phyloP scores from a whole-genome alignment of 768 basidiomycete genomes.

The Scleroderma bovista region DNA sequence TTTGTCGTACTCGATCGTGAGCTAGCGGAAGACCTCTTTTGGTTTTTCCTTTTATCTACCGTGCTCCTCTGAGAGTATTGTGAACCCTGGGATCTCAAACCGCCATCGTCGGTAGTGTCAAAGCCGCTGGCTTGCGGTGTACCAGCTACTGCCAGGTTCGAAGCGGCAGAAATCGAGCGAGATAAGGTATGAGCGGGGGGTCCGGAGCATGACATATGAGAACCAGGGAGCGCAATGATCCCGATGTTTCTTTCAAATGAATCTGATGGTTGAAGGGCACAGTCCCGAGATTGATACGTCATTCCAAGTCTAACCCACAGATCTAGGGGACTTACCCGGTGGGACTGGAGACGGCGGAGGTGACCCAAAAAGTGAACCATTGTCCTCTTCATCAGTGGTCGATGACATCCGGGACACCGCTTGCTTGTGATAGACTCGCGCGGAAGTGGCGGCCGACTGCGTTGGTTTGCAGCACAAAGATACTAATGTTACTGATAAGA shows the following conservation, averaged over 20 bases:
- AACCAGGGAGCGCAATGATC: conserved; percentile 98
- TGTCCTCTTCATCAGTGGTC: conserved; percentile 36
- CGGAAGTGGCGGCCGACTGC: too few species aligned
- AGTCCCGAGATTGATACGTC: background rate
- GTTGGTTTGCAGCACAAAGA: too few species aligned
- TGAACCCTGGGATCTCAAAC: too few species aligned
- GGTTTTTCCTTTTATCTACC: conserved; percentile 24
- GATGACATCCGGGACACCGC: background rate
- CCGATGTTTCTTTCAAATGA: conserved; percentile 60
- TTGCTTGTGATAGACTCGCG: too few species aligned
- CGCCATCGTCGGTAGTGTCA: background rate
- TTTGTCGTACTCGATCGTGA: conserved; percentile 4
- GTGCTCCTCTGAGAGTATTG: background rate
- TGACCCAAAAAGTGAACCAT: conserved; percentile 75
- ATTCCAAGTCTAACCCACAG: too few species aligned
- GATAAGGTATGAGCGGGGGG: too few species aligned
- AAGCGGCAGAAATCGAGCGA: conserved; percentile 31
- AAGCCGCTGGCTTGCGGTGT: background rate
- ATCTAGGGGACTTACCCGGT: conserved; percentile 65
- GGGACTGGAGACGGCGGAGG: conserved; percentile 66
- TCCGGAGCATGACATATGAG: too few species aligned
- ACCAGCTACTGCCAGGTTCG: conserved; percentile 36
- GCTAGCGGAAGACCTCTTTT: conserved; percentile 25
- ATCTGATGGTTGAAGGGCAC: background rate
- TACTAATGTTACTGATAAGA: too few species aligned